phyloP scores from a whole-genome alignment of 2,329 filamentous ascomycete species.

The Xylaria sp. region DNA sequence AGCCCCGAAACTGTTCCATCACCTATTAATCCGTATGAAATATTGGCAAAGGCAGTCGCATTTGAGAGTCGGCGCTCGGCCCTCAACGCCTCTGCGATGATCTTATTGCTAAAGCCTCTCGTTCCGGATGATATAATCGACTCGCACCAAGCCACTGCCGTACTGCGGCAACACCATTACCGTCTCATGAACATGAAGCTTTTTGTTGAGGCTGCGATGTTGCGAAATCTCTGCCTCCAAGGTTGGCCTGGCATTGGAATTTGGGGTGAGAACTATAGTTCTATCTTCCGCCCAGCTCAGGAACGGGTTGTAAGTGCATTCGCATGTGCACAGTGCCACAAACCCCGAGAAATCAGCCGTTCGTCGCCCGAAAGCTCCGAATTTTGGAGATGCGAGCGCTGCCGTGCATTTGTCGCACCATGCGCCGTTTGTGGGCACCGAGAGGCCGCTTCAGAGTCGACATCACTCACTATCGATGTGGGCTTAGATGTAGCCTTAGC shows the following conservation, averaged over 20 bases:
- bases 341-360: slow-evolving; percentile 60
- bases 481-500: slow-evolving; percentile 24
- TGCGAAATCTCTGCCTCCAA: slow-evolving; percentile 65
- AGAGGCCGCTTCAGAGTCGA: slow-evolving; percentile 49
- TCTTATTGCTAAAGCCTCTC: slow-evolving; percentile 64
- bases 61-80: slow-evolving; percentile 63
- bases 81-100: slow-evolving; percentile 64
- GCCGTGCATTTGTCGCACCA: slow-evolving; percentile 56
- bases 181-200: slow-evolving; percentile 64
- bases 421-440: slow-evolving; percentile 66
- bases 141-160: slow-evolving; percentile 58
- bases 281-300: slow-evolving; percentile 60
- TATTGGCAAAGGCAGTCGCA: slow-evolving; percentile 58
- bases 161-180: slow-evolving; percentile 64
- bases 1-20: slow-evolving; percentile 27
- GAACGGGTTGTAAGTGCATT: slow-evolving; percentile 60
- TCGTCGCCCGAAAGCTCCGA: slow-evolving; percentile 47
- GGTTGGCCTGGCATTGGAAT: slow-evolving; percentile 60
- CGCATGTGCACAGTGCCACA: slow-evolving; percentile 61
- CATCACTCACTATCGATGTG: slow-evolving; percentile 31
- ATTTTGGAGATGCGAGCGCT: slow-evolving; percentile 65
- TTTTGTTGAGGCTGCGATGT: slow-evolving; percentile 64
- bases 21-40: slow-evolving; percentile 60
- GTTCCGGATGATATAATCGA: slow-evolving; percentile 62
- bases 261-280: slow-evolving; percentile 61